These are phyloP conservation scores for Puccinia coronata DNA, from an alignment of 1,284 basidiomycete species.

Conservation along the genomic window DNA sequence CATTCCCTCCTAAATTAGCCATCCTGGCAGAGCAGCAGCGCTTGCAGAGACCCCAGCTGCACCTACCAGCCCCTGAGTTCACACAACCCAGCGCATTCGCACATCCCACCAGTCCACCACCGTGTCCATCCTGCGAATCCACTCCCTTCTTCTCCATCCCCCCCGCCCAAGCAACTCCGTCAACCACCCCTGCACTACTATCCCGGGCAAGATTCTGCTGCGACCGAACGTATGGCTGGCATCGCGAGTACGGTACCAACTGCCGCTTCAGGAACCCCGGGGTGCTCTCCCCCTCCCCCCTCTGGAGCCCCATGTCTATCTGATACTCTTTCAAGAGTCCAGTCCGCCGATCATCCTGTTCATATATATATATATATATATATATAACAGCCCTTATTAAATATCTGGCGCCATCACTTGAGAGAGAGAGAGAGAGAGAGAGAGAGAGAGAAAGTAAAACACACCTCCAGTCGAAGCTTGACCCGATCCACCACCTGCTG, in stretches of 20 bases:
- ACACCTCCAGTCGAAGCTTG: constrained; percentile 68
- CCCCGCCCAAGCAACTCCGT: too few species aligned
- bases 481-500: constrained; percentile 69
- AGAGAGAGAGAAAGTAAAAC: too few species aligned
- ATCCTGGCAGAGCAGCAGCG: constrained; percentile 16
- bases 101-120: background rate
- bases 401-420: too few species aligned
- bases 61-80: constrained; percentile 25
- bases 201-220: background rate
- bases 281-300: constrained; percentile 50
- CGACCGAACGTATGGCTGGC: constrained; percentile 60
- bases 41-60: constrained; percentile 24
- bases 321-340: background rate
- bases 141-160: background rate
- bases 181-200: too few species aligned
- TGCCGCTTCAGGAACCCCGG: constrained; percentile 52
- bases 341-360: background rate
- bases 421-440: too few species aligned
- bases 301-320: constrained; percentile 51
- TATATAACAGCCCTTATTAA: background rate
- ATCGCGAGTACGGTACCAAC: constrained; percentile 60
- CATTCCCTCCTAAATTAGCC: background rate
- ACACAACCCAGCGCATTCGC: background rate
- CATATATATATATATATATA: background rate
- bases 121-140: background rate